Evolutionary conservation across 805 yeast species (phyloP), one percentile per base, ranked within the genome.

Genomic region (Barnettozyma sucrosica): DNA sequence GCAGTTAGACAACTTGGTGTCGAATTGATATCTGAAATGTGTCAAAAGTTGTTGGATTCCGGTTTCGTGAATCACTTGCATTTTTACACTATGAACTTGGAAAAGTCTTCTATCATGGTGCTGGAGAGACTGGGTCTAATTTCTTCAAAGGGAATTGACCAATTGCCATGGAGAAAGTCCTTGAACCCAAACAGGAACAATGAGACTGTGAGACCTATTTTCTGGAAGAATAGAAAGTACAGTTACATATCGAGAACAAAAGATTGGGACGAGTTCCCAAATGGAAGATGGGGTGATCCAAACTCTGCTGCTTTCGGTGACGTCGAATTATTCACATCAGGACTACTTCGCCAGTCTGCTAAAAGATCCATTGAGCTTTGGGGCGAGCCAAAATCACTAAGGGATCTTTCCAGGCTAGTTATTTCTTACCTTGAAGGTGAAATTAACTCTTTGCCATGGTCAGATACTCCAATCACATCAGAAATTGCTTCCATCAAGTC

Each of bases 261-360:
- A 23, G 83, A 85, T 48, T 93, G 99, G 89, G 99, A 93, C 68
- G 99, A 93, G 66, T 93, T 92, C 62, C 99, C 99, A 44, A 93
- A 92, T 66, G 99, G 99, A 51, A 77, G 99, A 70, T 93, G 97
- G 90, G 99, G 99, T 59, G 97, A 93, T 65, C 87, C 97, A 3
- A 75, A 96, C 50, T 93, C 98, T 38, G 99, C 99, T 5, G 98
- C 98, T 2, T 90, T 85, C 68, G 96, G 96, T 59, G 95, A 87
- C 54, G 75, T 89, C 49, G 96, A 88, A 63, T 74, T 85, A 45
- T 83, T 82, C 56, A 93, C 92, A 19, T 79, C 89, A 32, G 81
- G 84, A 23, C 71, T 89, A 60, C 78, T 90, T 57, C 79, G 96
- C 66, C 96, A 89, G 65, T 79, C 90, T 3, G 82, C 88, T 4